Base-by-base conservation (phyloP, 345 rosid species). In the Alliaria petiolata region DNA sequence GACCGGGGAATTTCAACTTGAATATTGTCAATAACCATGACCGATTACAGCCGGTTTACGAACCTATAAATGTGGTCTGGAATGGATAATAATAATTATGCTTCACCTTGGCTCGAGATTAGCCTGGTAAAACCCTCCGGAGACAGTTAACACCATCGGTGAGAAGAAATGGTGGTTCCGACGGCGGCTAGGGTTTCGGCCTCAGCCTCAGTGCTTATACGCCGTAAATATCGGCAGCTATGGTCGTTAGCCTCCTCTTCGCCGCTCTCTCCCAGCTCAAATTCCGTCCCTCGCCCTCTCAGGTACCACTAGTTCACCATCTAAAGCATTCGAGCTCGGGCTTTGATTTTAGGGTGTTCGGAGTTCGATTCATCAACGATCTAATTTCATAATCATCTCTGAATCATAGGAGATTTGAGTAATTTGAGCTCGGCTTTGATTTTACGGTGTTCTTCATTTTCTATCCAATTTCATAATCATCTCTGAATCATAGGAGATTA, bases 131-230 rank as follows among this genome's bases (percentile, higher is more conserved):
- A 52, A 52, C 13, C 1, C 60, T 0, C 62, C 28, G 62, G 62
- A 60, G 43, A 0, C 14, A 50, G 35, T 61, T 9, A 55, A 26
- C 20, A 22, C 39, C 56, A 31, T 4, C 56, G 70, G 62, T 9
- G 58, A 72, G 57, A 54, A 44, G 53, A 62, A 59, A 77, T 75
- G 75, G 34, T 25, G 65, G 54, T 44, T 6, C 71, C 69, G 47
- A 77, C 60, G 77, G 77, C 54, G 63, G 82, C 78, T 66, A 79
- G 88, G 81, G 79, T 75, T 69, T 61, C 62, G 10, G 25, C 40
- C 15, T 59, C 68, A 2, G 55, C 52, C 3, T 52, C 72, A 6
- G 6, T 56, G 33, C 53, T 60, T 56, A 63, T 82, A 5, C 51
- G 64, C 47, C 78, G 61, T 47, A 62, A 67, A 50, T 66, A 34